A percentile compares a stretch with the other conserved stretches of the same genome.
Evolutionary conservation across 2,329 filamentous ascomycete genomes (phyloP).

Genomic region (Alternaria sp.): DNA sequence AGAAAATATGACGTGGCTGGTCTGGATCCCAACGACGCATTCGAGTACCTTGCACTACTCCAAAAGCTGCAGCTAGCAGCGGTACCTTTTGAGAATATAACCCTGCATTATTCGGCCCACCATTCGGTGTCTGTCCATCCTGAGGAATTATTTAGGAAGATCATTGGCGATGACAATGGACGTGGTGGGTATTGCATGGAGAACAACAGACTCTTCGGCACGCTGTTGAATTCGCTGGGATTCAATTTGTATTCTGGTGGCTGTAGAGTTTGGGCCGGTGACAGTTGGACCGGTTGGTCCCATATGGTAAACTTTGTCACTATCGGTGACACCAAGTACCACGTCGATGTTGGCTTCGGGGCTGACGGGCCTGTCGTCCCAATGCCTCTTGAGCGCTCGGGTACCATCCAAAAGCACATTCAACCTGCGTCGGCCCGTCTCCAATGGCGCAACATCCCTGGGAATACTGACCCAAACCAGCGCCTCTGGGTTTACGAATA

Average conservation of each 20-base stretch:
- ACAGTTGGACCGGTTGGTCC: constrained; percentile 44
- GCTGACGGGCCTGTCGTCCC: constrained; percentile 50
- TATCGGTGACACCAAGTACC: constrained; percentile 43
- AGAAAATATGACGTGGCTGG: constrained; percentile 36
- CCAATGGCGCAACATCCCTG: constrained; percentile 46
- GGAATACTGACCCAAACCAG: constrained; percentile 46
- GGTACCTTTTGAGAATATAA: constrained; percentile 67
- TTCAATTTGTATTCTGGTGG: constrained; percentile 56
- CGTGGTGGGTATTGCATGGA: constrained; percentile 71
- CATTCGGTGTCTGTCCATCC: constrained; percentile 59
- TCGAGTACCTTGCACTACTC: constrained; percentile 42
- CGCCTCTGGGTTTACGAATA: constrained; percentile 58
- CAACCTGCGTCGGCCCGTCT: constrained; percentile 44
- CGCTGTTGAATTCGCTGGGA: constrained; percentile 61
- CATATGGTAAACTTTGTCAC: constrained; percentile 59
- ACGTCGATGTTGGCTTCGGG: constrained; percentile 58
- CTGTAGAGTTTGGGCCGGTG: constrained; percentile 50
- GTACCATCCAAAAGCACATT: constrained; percentile 39
- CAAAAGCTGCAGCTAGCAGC: constrained; percentile 55
- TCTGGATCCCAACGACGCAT: constrained; percentile 30
- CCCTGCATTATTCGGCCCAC: constrained; percentile 58
- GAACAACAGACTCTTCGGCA: constrained; percentile 63
- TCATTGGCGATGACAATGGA: constrained; percentile 59
- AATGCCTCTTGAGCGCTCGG: constrained; percentile 48
- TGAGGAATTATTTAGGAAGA: constrained; percentile 62